A percentile compares a stretch with the other conserved stretches of the same genome.
phyloP scores from a whole-genome alignment of 2,329 filamentous ascomycete species.

The Bipolaris sorokiniana region DNA sequence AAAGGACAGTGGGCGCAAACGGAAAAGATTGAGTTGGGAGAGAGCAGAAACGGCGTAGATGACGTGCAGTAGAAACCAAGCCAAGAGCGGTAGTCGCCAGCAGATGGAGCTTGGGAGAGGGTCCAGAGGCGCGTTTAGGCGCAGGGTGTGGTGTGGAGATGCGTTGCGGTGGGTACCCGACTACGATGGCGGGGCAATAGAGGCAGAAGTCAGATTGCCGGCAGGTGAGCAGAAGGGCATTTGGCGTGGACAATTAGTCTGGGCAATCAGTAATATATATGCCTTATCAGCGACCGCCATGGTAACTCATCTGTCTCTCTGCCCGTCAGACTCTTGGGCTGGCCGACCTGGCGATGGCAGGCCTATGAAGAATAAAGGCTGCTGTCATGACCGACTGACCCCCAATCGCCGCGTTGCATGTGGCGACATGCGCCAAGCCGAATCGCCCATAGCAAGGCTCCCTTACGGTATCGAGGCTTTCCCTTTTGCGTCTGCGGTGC shows the following conservation, averaged over 20 bases:
- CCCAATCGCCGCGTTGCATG: conserved; percentile 32
- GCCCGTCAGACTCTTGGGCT: conserved; percentile 11
- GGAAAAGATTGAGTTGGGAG: background rate
- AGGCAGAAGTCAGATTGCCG: conserved; percentile 24
- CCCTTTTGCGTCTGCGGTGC: conserved; percentile 24
- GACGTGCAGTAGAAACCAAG: conserved; percentile 2
- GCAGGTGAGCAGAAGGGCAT: conserved; percentile 3
- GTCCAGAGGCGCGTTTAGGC: conserved; percentile 21
- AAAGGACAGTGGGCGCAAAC: conserved; percentile 1
- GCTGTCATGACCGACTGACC: conserved; percentile 26
- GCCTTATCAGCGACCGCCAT: conserved; percentile 5
- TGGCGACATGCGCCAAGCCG: conserved; percentile 32
- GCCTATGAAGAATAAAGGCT: conserved; percentile 32
- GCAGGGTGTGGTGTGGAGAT: conserved; percentile 21
- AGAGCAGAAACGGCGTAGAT: background rate
- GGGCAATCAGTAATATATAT: background rate
- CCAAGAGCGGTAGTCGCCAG: background rate
- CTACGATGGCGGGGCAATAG: conserved; percentile 28
- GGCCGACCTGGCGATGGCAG: conserved; percentile 14
- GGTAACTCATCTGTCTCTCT: conserved; percentile 7
- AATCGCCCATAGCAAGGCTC: conserved; percentile 23
- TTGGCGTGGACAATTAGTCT: background rate
- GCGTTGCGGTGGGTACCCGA: conserved; percentile 2
- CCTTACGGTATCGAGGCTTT: conserved; percentile 21
- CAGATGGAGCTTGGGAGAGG: conserved; percentile 8